Conservation (phyloP, 2,329 filamentous ascomycete species). For the Botrytis sinoallii region DNA sequence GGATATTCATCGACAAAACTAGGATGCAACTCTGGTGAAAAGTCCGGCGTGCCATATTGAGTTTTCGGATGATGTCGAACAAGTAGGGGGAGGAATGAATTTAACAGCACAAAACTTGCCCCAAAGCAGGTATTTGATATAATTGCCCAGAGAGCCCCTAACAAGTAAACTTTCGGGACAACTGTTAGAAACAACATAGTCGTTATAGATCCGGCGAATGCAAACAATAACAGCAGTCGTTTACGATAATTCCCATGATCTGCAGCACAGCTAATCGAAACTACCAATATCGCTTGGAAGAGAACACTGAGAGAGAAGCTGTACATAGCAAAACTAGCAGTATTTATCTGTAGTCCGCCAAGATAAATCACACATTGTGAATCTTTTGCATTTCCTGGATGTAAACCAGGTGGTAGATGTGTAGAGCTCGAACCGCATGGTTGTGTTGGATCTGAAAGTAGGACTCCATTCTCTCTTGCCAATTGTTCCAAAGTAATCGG, state of each 20-base stretch:
- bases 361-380: slow-evolving; percentile 80
- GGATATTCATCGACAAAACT: slow-evolving; percentile 26
- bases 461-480: slow-evolving; percentile 85
- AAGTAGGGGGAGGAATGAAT: slow-evolving; percentile 88
- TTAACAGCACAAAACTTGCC: slow-evolving; percentile 90
- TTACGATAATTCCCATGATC: slow-evolving; percentile 94
- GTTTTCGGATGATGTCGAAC: slow-evolving; percentile 71
- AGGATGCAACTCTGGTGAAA: slow-evolving; percentile 30
- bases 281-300: slow-evolving; percentile 83
- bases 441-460: slow-evolving; percentile 71
- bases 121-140: slow-evolving; percentile 93
- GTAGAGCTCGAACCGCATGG: slow-evolving; percentile 57
- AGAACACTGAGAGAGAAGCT: slow-evolving; percentile 92
- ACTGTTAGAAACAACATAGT: slow-evolving; percentile 89
- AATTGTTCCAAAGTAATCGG: slow-evolving; percentile 93
- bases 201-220: slow-evolving; percentile 71
- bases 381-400: slow-evolving; percentile 35
- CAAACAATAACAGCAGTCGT: slow-evolving; percentile 80
- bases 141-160: slow-evolving; percentile 82
- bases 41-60: slow-evolving; percentile 32
- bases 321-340: slow-evolving; percentile 96
- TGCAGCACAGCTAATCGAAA: slow-evolving; percentile 93
- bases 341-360: slow-evolving; percentile 84
- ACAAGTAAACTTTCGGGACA: slow-evolving; percentile 68
- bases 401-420: slow-evolving; percentile 24